Conservation (phyloP, 1,139 yeast genomes). For the Scheffersomyces illinoinensis region DNA sequence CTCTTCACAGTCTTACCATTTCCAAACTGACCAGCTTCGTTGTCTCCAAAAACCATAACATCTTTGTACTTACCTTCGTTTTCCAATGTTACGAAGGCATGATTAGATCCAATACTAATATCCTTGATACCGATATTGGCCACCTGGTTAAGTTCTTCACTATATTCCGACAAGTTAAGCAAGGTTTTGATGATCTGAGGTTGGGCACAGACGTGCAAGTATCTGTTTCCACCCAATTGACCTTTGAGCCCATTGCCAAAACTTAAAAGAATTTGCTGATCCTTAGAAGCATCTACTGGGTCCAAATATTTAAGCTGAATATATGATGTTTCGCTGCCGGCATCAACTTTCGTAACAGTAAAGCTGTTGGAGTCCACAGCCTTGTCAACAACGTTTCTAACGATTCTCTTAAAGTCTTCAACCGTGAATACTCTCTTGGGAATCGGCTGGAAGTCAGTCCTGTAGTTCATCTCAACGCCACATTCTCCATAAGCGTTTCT, state of each 20-base stretch:
- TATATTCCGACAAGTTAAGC: slow-evolving; percentile 42
- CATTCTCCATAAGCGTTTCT: slow-evolving; percentile 80
- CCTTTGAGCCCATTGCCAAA: slow-evolving; percentile 89
- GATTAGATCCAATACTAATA: slow-evolving; percentile 67
- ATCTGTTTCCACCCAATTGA: slow-evolving; percentile 81
- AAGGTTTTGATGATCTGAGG: slow-evolving; percentile 65
- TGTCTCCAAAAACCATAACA: slow-evolving; percentile 81
- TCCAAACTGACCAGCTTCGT: slow-evolving; percentile 80
- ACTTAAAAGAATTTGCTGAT: slow-evolving; percentile 45
- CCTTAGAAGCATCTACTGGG: slow-evolving; percentile 8
- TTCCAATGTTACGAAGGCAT: slow-evolving; percentile 59
- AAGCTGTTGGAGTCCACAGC: slow-evolving; percentile 5
- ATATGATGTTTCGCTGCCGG: slow-evolving; percentile 71
- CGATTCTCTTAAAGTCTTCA: slow-evolving; percentile 20
- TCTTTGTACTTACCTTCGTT: slow-evolving; percentile 49
- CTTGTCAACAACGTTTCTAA: slow-evolving; percentile 2
- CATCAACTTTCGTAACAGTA: slow-evolving; percentile 51
- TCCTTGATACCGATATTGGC: slow-evolving; percentile 48
- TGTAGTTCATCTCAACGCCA: slow-evolving; percentile 67
- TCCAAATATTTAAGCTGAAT: slow-evolving; percentile 38
- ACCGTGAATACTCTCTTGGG: slow-evolving; percentile 55
- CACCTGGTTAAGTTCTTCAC: slow-evolving; percentile 31
- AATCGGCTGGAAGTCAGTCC: slow-evolving; percentile 65
- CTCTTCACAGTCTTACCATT: slow-evolving; percentile 70
- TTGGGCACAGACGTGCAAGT: slow-evolving; percentile 67